Evolutionary conservation across 2,329 filamentous ascomycete species (phyloP), one percentile per base, ranked within the genome.

Genomic region (Arthrobotrys conoides): DNA sequence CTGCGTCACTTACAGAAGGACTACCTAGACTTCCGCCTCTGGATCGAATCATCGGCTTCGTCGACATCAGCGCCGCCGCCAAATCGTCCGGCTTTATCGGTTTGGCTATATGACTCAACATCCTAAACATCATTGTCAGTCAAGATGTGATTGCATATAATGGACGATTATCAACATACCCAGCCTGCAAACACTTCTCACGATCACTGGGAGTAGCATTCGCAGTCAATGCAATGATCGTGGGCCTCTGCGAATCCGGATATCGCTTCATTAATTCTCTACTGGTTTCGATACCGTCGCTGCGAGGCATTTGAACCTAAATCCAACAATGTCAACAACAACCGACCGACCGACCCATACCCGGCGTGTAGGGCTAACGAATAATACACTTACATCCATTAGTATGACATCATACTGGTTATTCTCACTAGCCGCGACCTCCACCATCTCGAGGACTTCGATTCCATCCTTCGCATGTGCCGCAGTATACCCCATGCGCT

Each of bases 61-160:
- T 71, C 38, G 75, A 78, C 81, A 82, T 82, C 93, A 51, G 97
- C 90, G 5, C 96, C 96, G 22, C 94, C 93, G 84, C 95, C 83
- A 98, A 91, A 84, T 97, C 93, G 84, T 97, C 97, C 83, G 97
- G 95, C 84, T 97, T 95, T 79, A 98, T 88, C 30, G 95, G 95
- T 84, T 99, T 99, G 22, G 95, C 97, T 41, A 99, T 87, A 83
- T 99, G 98, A 84, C 97, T 96, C 84, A 98, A 94, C 96, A 99
- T 99, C 86, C 97, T 94, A 3, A 27, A 44, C 57, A 20, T 36
- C 10, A n/a, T 46, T 16, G 66, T 71, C 61, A 67, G 30, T 24
- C 53, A 48, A 30, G 36, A 55, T 61, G 33, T 46, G 46, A 36
- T 24, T 46, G 30, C 5, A n/a, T 53, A 27, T 10, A 41, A 36